Percentiles rank a stretch among this genome's conserved stretches.
Conservation (phyloP, 768 basidiomycete species). For the Porphyrellus cyaneotinctus region DNA sequence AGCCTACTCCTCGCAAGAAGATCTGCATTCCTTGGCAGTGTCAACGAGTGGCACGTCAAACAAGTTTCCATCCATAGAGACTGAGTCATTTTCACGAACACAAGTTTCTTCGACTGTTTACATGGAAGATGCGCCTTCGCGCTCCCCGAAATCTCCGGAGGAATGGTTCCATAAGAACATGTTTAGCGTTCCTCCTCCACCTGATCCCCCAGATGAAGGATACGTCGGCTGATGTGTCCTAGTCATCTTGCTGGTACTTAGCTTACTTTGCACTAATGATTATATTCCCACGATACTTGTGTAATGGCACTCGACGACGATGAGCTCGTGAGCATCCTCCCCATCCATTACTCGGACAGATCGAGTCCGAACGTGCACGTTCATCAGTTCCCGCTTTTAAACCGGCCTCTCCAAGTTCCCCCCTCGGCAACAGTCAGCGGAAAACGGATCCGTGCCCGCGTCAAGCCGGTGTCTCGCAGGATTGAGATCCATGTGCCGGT, state of each 20-base stretch:
- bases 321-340: conserved; percentile 62
- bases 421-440: conserved; percentile 71
- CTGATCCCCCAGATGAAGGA: conserved; percentile 7
- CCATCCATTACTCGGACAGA: conserved; percentile 65
- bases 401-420: conserved; percentile 68
- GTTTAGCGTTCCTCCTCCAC: not conserved
- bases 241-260: not conserved
- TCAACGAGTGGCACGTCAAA: conserved; percentile 17
- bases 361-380: conserved; percentile 64
- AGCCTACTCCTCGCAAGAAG: conserved; percentile 2
- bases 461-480: conserved; percentile 58
- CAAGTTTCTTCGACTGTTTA: conserved; percentile 1
- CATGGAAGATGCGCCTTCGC: conserved; percentile 5
- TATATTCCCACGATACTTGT: conserved; percentile 16
- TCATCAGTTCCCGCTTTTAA: conserved; percentile 78
- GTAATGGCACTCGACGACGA: conserved; percentile 39
- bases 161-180: conserved; percentile 9
- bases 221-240: not conserved
- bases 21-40: conserved; percentile 8
- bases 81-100: conserved; percentile 5
- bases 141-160: not conserved
- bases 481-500: conserved; percentile 78
- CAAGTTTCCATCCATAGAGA: conserved; percentile 8
- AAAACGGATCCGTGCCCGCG: conserved; percentile 70
- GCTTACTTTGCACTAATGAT: not conserved